Conservation (phyloP, 768 basidiomycete genomes). For the Rossbeevera mucosa region DNA sequence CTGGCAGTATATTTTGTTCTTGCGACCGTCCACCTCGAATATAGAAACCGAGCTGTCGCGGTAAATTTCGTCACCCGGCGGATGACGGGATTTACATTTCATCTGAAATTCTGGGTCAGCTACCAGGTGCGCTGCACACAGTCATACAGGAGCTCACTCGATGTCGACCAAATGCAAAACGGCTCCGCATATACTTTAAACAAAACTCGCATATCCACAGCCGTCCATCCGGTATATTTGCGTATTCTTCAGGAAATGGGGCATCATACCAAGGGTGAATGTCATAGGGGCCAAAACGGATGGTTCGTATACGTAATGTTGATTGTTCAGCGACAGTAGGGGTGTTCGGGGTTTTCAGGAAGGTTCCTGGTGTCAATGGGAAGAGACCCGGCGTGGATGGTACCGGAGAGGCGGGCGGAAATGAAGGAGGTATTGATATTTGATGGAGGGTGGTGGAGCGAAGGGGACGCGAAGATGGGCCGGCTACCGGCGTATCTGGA, state of each 20-base stretch:
- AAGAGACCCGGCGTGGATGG: conserved; percentile 35
- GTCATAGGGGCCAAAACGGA: conserved; percentile 87
- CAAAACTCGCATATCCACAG: conserved; percentile 99
- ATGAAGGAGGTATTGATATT: conserved; percentile 28
- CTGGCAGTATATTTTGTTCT: conserved; percentile 99
- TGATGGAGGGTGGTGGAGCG: conserved; percentile 51
- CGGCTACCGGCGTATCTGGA: conserved; percentile 40
- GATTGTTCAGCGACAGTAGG: conserved; percentile 22
- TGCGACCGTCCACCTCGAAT: conserved; percentile 96
- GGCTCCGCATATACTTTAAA: conserved; percentile 95
- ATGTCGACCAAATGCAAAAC: conserved; percentile 82
- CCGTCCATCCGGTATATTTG: conserved; percentile 83
- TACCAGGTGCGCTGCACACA: neutral
- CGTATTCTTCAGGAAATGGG: conserved; percentile 97
- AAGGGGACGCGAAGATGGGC: conserved; percentile 57
- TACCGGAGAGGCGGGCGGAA: conserved; percentile 32
- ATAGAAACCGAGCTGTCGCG: conserved; percentile 83
- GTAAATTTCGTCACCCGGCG: conserved; percentile 98
- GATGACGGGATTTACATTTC: conserved; percentile 93
- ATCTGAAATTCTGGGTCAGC: conserved; percentile 46
- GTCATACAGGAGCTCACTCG: conserved; percentile 48
- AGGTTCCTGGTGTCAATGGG: conserved; percentile 32
- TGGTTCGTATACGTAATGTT: conserved; percentile 71
- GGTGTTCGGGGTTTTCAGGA: conserved; percentile 31
- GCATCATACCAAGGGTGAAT: conserved; percentile 99